A percentile compares a stretch with the other conserved stretches of the same genome.
phyloP scores from a whole-genome alignment of 176 grass and related monocot species.

The Eragrostis nindensis region DNA sequence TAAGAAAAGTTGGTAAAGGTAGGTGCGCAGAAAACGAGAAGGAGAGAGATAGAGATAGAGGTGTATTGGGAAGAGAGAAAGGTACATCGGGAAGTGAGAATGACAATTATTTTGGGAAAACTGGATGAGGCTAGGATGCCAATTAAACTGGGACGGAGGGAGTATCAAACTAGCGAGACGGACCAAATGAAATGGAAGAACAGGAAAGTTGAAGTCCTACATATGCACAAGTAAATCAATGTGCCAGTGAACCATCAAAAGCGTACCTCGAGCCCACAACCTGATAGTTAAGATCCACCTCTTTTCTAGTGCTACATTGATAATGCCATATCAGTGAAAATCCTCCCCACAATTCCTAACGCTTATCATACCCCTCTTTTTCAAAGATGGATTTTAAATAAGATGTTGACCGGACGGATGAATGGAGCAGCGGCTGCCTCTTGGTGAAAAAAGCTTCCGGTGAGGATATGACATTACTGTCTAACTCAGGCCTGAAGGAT shows the following conservation, averaged over 20 bases:
- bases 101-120: too few species aligned
- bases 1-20: too few species aligned
- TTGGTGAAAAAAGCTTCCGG: slow-evolving; percentile 45
- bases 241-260: not conserved
- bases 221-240: not conserved
- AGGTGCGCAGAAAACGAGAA: too few species aligned
- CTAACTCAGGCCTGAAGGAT: slow-evolving; percentile 29
- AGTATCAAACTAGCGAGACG: too few species aligned
- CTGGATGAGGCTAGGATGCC: too few species aligned
- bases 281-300: too few species aligned
- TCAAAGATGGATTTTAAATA: slow-evolving; percentile 26
- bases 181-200: not conserved
- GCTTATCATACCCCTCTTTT: not conserved
- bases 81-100: too few species aligned
- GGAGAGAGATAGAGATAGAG: too few species aligned
- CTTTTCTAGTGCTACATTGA: not conserved
- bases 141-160: too few species aligned
- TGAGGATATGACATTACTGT: slow-evolving; percentile 24
- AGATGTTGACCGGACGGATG: slow-evolving; percentile 23
- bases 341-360: not conserved
- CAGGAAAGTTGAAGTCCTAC: not conserved
- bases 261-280: not conserved
- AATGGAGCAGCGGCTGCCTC: slow-evolving; percentile 28
- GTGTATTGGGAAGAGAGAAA: too few species aligned
- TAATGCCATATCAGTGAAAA: not conserved